Evolutionary conservation across 768 basidiomycete species (phyloP), one percentile per base, ranked within the genome.

Genomic region (Leccinum imitatum): DNA sequence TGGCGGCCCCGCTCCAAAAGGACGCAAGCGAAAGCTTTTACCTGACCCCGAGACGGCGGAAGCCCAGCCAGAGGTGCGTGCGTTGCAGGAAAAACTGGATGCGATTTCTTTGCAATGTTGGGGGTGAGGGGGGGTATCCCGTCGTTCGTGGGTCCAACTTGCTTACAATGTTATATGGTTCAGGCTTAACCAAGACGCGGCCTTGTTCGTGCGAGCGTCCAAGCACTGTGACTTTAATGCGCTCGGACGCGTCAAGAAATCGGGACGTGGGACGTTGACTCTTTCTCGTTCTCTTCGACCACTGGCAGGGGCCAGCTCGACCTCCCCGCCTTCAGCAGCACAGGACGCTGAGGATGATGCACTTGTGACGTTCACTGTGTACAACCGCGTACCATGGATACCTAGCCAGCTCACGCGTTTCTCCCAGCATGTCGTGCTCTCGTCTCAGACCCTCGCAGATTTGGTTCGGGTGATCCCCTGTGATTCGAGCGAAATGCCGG

Each of bases 381-480:
- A 90, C 68, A 82, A 81, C 63, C 84, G 80, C 57, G 75, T 87
- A 25, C 66, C 80, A 21, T 90, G 88, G 86, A 78, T 82, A 21
- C 82, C 82, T 56, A 84, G 82, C 54, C 80, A 82, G 54, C 75
- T 87, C 11, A 77, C 77, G 51, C 87, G 87, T 39, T 74, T 80
- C 58, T 91, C 90, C 9, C 87, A 87, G 65, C 89, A 91, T 67
- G 82, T 80, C 11, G 69, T 90, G 7, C 69, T 87, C 15, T 86
- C 89, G n/a, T 86, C 86, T 5, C 88, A 92, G 66, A 89, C 85
- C 0, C 80, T 94, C 3, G 80, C 78, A 19, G 87, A 91, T 61
- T 70, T 93, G 13, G 81, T 81, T 58, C 73, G 78, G 5, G 72
- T 74, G 30, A 81, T 93, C 27, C 84, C 86, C 21, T 93, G 92